Evolutionary conservation across 2,329 filamentous ascomycete genomes (phyloP), one percentile per base, ranked within the genome.

Genomic region (Aspergillus ibericus): DNA sequence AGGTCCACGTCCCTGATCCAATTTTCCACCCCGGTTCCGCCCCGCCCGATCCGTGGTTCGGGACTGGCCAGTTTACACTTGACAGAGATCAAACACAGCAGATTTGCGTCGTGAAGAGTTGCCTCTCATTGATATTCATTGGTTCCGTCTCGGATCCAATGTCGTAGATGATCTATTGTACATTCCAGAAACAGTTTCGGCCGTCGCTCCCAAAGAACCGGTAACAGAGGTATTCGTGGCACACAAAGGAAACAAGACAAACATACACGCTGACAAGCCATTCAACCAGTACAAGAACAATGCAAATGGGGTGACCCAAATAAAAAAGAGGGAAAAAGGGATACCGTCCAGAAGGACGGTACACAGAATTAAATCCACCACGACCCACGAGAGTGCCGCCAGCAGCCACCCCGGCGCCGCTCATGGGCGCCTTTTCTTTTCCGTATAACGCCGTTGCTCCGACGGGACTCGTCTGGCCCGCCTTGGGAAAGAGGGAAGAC

Each of bases 361-460:
- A 46, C 38, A 51, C 9, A 46, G 20, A 36, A 50, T 50, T 46
- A n/a, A 35, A 48, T 53, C 29, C 29, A 22, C 3, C 49, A 42
- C 12, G 42, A 56, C 54, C 42, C 53, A 53, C 29, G 27, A 52
- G 56, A 58, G 58, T 55, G 54, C 59, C 48, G 61, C 55, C 60
- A 61, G 65, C 59, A 59, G 63, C 50, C 56, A 59, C 55, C 48
- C 44, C 52, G 22, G 42, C 27, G 42, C 44, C 38, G 36, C 18
- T 12, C 20, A 20, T 34, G 40, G 50, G 40, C 22, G 34, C 52
- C n/a, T 40, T 38, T 48, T 52, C n/a, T 55, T 48, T 52, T 54
- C 29, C 32, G 25, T 52, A 47, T 38, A 60, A 55, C 35, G 47
- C 55, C 52, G 20, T 53, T 40, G 50, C 53, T 51, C 53, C 51